Percentiles rank a stretch among this genome's conserved stretches.
These are phyloP conservation scores for Aciculoconidium aculeatum DNA, from an alignment of 805 yeast species.

Conservation along the genomic window DNA sequence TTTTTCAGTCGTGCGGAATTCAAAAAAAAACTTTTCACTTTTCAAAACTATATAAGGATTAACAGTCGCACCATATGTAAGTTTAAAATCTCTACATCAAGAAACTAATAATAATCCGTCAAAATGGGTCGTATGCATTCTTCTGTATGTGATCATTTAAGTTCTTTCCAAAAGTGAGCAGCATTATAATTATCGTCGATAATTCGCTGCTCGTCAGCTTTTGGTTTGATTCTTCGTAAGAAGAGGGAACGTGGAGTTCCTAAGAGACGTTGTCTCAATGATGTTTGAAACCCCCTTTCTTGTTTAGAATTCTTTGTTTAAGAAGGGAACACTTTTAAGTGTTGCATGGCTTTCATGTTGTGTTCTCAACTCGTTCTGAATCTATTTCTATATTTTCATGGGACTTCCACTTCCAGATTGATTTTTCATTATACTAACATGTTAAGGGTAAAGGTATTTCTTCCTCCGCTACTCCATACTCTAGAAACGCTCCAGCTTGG, in stretches of 20 bases:
- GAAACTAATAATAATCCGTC: conserved; percentile 38
- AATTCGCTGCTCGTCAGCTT: conserved; percentile 13
- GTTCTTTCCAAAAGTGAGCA: conserved; percentile 15
- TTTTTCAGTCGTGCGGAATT: conserved; percentile 5
- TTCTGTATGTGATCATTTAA: conserved; percentile 60
- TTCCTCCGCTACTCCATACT: conserved; percentile 98
- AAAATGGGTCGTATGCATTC: conserved; percentile 99
- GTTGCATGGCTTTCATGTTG: background rate
- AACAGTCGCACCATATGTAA: conserved; percentile 5
- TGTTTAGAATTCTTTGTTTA: background rate
- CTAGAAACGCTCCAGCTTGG: conserved; percentile 99
- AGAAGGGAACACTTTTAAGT: too few species aligned
- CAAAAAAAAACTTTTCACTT: conserved; percentile 16
- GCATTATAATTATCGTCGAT: too few species aligned
- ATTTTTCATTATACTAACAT: background rate
- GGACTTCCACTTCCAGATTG: background rate
- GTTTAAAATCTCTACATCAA: conserved; percentile 10
- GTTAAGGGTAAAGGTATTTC: conserved; percentile 98
- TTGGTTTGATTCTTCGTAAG: conserved; percentile 17
- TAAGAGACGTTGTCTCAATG: background rate
- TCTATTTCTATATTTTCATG: background rate
- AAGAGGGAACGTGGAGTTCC: too few species aligned
- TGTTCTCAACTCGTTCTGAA: conserved; percentile 1
- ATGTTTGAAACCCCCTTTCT: background rate
- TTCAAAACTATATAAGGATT: conserved; percentile 7